phyloP scores from a whole-genome alignment of 129 eudicot genomes.

The Silybum marianum region DNA sequence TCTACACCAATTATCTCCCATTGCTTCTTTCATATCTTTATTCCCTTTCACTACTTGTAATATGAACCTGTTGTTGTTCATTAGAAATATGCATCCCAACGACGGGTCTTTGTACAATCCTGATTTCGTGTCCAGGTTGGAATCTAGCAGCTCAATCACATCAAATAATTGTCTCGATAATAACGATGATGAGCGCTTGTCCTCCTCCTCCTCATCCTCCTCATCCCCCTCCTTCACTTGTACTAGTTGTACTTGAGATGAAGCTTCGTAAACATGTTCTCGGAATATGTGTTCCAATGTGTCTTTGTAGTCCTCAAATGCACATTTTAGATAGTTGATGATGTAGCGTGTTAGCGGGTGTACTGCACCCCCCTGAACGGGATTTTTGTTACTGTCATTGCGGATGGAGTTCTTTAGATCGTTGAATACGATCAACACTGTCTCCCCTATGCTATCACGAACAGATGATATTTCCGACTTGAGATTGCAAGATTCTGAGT shows the following conservation, averaged over 20 bases:
- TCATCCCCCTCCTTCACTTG: not conserved
- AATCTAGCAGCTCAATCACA: conserved; percentile 58
- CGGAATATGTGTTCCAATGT: conserved; percentile 50
- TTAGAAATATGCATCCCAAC: conserved; percentile 61
- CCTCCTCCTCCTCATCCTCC: too few species aligned
- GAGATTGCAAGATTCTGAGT: conserved; percentile 32
- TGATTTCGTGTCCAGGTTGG: conserved; percentile 59
- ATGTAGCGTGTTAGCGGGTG: conserved; percentile 87
- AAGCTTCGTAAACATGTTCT: conserved; percentile 17
- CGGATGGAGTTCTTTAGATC: conserved; percentile 63
- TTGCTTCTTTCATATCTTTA: conserved; percentile 45
- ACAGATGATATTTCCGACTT: conserved; percentile 43
- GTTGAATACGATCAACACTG: conserved; percentile 50
- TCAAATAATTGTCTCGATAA: conserved; percentile 40
- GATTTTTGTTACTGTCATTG: conserved; percentile 48
- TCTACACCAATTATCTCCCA: conserved; percentile 73
- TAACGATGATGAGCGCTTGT: conserved; percentile 21
- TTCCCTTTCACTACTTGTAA: conserved; percentile 70
- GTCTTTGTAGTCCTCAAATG: conserved; percentile 61
- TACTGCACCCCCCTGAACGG: conserved; percentile 73
- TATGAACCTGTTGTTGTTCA: conserved; percentile 81
- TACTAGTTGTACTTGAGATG: not conserved
- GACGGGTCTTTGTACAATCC: conserved; percentile 59
- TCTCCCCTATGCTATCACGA: conserved; percentile 45
- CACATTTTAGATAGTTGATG: conserved; percentile 62